Conservation (phyloP, 2,329 filamentous ascomycete genomes). For the Colletotrichum tropicale region DNA sequence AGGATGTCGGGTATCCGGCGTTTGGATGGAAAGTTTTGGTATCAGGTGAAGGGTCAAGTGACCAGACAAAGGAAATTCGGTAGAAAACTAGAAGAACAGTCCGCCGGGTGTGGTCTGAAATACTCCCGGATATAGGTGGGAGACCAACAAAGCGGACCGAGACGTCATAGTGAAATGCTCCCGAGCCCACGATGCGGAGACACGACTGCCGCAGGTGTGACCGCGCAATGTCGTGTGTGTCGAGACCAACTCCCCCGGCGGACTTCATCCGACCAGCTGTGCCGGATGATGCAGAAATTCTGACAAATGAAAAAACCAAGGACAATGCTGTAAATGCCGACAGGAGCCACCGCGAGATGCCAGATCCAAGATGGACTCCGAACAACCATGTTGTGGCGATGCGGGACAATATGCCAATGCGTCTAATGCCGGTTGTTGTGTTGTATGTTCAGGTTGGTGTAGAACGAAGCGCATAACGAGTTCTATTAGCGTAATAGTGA, state of each 20-base stretch:
- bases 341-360: conserved; percentile 23
- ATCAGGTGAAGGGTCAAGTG: conserved; percentile 21
- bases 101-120: conserved; percentile 4
- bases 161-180: conserved; percentile 18
- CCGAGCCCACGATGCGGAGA: conserved; percentile 6
- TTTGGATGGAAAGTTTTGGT: conserved; percentile 17
- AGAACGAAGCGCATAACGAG: conserved; percentile 19
- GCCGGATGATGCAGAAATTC: conserved; percentile 12
- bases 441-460: conserved; percentile 14
- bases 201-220: not conserved
- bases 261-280: not conserved
- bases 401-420: conserved; percentile 30
- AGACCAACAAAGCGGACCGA: conserved; percentile 1
- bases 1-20: conserved; percentile 19
- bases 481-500: conserved; percentile 19
- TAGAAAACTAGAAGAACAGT: not conserved
- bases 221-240: not conserved
- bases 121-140: conserved; percentile 12
- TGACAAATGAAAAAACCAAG: conserved; percentile 22
- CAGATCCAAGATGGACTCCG: conserved; percentile 29
- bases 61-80: conserved; percentile 18
- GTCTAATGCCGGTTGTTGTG: conserved; percentile 25
- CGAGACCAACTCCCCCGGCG: conserved; percentile 2
- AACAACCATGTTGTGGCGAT: conserved; percentile 26
- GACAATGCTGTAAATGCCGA: conserved; percentile 21